phyloP scores from a whole-genome alignment of 257 asterid genomes.

The Solanum bulbocastanum region DNA sequence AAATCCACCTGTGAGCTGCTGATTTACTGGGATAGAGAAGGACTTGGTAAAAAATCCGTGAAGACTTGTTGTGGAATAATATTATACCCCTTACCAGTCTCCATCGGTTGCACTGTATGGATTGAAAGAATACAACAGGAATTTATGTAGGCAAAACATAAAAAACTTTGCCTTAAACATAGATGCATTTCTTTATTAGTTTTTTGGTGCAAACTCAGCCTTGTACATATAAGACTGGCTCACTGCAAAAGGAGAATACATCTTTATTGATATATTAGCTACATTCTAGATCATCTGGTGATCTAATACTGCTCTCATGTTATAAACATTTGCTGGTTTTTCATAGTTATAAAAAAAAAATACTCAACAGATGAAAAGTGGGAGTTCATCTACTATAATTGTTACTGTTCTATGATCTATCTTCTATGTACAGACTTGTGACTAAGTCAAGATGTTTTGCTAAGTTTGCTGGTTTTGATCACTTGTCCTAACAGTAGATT shows the following conservation, averaged over 20 bases:
- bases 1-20: not conserved
- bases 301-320: not conserved
- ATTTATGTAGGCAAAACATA: not conserved
- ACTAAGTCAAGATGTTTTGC: not conserved
- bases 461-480: not conserved
- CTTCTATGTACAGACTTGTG: not conserved
- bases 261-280: not conserved
- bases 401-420: too few relatives aligned
- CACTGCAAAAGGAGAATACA: not conserved
- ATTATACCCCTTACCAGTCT: not conserved
- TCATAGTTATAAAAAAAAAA: not conserved
- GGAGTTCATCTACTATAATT: not conserved
- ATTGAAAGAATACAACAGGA: not conserved
- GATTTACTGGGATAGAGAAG: not conserved
- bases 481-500: not conserved
- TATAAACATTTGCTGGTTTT: not conserved
- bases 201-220: not conserved
- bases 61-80: not conserved
- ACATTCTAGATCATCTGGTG: not conserved
- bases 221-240: not conserved
- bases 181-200: not conserved
- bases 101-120: not conserved
- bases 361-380: not conserved
- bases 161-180: not conserved
- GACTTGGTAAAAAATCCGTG: not conserved